Evolutionary conservation across 169 alveolate genomes (phyloP).

Genomic region (Theileria sp.): DNA sequence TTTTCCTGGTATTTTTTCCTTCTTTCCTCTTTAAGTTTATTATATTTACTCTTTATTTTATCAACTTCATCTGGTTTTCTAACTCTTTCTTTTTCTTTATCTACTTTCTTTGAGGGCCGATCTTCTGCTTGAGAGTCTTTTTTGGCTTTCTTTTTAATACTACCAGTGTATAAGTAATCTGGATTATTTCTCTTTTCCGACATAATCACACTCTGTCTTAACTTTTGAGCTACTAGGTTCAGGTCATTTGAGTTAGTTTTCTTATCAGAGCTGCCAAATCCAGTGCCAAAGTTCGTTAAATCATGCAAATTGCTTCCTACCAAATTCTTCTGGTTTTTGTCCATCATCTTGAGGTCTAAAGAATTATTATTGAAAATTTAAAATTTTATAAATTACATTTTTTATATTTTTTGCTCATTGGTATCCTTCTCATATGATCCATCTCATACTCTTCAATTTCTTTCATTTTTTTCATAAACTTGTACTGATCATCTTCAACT

Average conservation of each 20-base stretch:
- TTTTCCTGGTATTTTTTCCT: neutral
- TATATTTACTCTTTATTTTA: slow-evolving; percentile 27
- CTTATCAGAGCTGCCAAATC: neutral
- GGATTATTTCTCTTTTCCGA: slow-evolving; percentile 40
- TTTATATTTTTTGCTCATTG: slow-evolving; percentile 56
- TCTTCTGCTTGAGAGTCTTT: neutral
- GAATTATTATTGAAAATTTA: neutral
- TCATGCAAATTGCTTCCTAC: neutral
- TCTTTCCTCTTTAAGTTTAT: slow-evolving; percentile 9
- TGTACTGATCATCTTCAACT: slow-evolving; percentile 8
- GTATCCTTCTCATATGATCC: slow-evolving; percentile 60
- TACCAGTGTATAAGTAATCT: slow-evolving; percentile 1
- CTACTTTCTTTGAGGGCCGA: slow-evolving; percentile 4
- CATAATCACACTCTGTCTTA: slow-evolving; percentile 50
- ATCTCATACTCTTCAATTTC: slow-evolving; percentile 58
- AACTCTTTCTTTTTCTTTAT: slow-evolving; percentile 19
- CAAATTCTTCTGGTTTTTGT: slow-evolving; percentile 9
- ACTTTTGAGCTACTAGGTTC: slow-evolving; percentile 53
- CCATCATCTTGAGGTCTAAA: slow-evolving; percentile 28
- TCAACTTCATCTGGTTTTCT: slow-evolving; percentile 7
- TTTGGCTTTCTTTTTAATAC: neutral
- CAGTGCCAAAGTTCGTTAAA: neutral
- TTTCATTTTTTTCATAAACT: slow-evolving; percentile 39
- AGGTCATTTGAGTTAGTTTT: slow-evolving; percentile 14
- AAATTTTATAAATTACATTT: slow-evolving; percentile 11